These are phyloP conservation scores for Tulasnella calospora DNA, from an alignment of 768 basidiomycete genomes.

Conservation along the genomic window DNA sequence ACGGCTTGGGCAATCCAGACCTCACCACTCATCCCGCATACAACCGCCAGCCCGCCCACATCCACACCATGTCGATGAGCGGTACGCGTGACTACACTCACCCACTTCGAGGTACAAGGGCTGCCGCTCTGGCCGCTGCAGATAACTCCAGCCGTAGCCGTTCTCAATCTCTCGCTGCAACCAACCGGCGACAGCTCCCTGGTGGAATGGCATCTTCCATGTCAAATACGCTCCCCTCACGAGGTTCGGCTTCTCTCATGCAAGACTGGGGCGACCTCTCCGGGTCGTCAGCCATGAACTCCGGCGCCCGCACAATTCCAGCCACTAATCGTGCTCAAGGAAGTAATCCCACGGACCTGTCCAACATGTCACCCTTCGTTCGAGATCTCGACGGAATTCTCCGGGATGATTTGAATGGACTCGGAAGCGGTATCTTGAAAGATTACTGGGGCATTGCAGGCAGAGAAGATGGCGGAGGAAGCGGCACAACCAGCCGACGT, in stretches of 20 bases:
- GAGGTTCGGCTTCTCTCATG: slow-evolving; percentile 10
- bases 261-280: slow-evolving; percentile 16
- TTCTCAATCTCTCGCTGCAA: slow-evolving; percentile 68
- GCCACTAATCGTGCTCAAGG: slow-evolving; percentile 30
- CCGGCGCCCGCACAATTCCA: slow-evolving; percentile 34
- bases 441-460: slow-evolving; percentile 55
- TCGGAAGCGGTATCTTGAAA: slow-evolving; percentile 53
- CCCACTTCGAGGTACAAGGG: slow-evolving; percentile 4
- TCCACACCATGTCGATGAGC: slow-evolving; percentile 46
- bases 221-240: slow-evolving; percentile 6
- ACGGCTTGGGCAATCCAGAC: slow-evolving; percentile 33
- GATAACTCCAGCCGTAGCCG: slow-evolving; percentile 66
- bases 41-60: slow-evolving; percentile 45
- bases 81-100: slow-evolving; percentile 5
- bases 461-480: slow-evolving; percentile 45
- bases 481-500: slow-evolving; percentile 75
- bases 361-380: slow-evolving; percentile 83
- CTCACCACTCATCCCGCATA: slow-evolving; percentile 43
- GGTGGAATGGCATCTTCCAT: slow-evolving; percentile 11
- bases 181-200: slow-evolving; percentile 38
- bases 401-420: slow-evolving; percentile 41
- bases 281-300: not conserved
- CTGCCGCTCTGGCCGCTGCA: slow-evolving; percentile 18
- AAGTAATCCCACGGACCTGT: slow-evolving; percentile 43
- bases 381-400: slow-evolving; percentile 75